phyloP scores from a whole-genome alignment of 768 basidiomycete genomes.

The Saitozyma podzolica region DNA sequence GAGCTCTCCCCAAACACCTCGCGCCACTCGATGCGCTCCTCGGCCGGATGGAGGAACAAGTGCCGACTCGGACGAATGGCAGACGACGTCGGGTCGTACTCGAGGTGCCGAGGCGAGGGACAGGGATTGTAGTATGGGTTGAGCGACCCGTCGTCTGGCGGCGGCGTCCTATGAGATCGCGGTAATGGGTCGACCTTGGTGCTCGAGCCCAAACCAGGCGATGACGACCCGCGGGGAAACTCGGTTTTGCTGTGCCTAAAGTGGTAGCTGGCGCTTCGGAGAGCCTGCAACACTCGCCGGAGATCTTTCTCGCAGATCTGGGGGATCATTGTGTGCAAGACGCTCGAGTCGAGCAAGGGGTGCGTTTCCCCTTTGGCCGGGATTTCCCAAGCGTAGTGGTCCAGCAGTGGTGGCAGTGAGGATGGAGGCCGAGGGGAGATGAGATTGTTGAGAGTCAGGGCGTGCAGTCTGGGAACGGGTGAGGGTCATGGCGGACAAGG shows the following conservation, averaged over 20 bases:
- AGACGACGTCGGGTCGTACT: constrained; percentile 15
- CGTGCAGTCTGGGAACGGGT: constrained; percentile 27
- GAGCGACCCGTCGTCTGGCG: constrained; percentile 41
- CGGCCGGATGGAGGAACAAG: constrained; percentile 42
- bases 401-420: constrained; percentile 45
- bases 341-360: constrained; percentile 31
- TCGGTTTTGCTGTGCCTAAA: no score
- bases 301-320: constrained; percentile 15
- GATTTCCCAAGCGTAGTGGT: constrained; percentile 37
- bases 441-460: constrained; percentile 36
- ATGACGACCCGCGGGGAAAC: no score
- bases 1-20: constrained; percentile 27
- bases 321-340: constrained; percentile 31
- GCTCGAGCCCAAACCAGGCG: neutral
- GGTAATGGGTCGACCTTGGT: constrained; percentile 24
- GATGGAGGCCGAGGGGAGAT: constrained; percentile 41
- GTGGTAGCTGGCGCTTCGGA: constrained; percentile 19
- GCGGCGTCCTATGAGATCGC: constrained; percentile 16
- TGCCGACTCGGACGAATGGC: constrained; percentile 9
- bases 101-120: constrained; percentile 39
- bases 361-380: constrained; percentile 26
- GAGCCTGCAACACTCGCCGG: constrained; percentile 24
- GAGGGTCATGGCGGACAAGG: constrained; percentile 16
- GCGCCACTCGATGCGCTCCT: constrained; percentile 47
- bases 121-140: constrained; percentile 49